Conservation (phyloP, 208 protist genomes). For the Leishmania turanica region DNA sequence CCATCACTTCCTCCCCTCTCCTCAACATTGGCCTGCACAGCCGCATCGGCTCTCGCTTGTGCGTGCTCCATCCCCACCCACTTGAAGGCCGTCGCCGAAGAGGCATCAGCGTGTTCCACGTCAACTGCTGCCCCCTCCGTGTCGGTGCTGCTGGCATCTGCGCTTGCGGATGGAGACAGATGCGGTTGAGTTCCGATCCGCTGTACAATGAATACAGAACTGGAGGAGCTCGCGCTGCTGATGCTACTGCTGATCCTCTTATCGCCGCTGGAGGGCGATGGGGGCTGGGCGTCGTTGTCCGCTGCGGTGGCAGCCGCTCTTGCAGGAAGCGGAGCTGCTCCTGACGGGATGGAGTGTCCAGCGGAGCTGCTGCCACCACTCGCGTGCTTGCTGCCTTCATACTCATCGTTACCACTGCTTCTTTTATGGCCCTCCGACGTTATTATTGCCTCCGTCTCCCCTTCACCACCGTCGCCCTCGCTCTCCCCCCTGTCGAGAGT, state of each 20-base stretch:
- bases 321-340: not conserved
- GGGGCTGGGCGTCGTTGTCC: not conserved
- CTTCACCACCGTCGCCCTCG: not conserved
- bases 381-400: not conserved
- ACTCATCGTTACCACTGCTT: not conserved
- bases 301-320: not conserved
- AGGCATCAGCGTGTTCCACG: not conserved
- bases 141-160: not conserved
- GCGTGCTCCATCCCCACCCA: not conserved
- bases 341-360: not conserved
- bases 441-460: not conserved
- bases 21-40: not conserved
- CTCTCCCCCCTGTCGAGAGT: conserved; percentile 22
- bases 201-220: conserved; percentile 7
- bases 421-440: not conserved
- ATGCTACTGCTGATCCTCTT: not conserved
- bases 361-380: not conserved
- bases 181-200: not conserved
- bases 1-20: not conserved
- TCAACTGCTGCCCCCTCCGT: not conserved
- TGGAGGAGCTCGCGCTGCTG: conserved; percentile 11
- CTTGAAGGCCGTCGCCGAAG: not conserved
- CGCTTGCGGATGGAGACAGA: not conserved
- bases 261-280: not conserved
- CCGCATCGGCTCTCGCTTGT: not conserved